A percentile compares a stretch with the other conserved stretches of the same genome.
Conservation (phyloP, 495 filamentous ascomycete genomes). For the Hyaloscypha variabilis region DNA sequence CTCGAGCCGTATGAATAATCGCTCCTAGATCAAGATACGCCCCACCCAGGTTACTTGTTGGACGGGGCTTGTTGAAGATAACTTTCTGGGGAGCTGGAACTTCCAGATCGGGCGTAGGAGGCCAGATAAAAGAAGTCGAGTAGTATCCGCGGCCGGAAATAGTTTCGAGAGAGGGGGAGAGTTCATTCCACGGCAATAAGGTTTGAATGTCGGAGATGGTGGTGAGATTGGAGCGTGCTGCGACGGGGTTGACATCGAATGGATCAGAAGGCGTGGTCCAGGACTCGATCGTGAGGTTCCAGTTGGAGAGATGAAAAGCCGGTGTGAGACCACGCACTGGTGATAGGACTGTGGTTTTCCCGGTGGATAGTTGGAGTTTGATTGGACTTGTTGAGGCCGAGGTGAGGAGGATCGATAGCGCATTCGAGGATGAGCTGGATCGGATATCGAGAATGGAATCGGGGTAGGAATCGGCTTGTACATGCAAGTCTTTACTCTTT, state of each 20-base stretch:
- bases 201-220: constrained; percentile 31
- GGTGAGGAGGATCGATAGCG: not conserved
- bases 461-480: not conserved
- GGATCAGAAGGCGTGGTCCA: constrained; percentile 42
- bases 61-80: not conserved
- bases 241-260: constrained; percentile 18
- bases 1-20: constrained; percentile 38
- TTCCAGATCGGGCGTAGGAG: constrained; percentile 2
- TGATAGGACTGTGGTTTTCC: constrained; percentile 4
- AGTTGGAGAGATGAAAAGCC: constrained; percentile 37
- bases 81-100: not conserved
- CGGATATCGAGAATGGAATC: not conserved
- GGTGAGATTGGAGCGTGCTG: constrained; percentile 36
- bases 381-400: not conserved
- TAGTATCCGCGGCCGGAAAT: constrained; percentile 53
- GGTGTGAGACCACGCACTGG: constrained; percentile 10
- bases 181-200: constrained; percentile 39
- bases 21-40: constrained; percentile 34
- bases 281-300: constrained; percentile 44
- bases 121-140: constrained; percentile 39
- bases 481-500: not conserved
- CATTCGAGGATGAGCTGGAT: not conserved
- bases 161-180: constrained; percentile 43
- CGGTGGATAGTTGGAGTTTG: not conserved
- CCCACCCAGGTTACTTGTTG: constrained; percentile 21